These are phyloP conservation scores for Rossbeevera mucosa DNA, from an alignment of 768 basidiomycete species.

Conservation along the genomic window DNA sequence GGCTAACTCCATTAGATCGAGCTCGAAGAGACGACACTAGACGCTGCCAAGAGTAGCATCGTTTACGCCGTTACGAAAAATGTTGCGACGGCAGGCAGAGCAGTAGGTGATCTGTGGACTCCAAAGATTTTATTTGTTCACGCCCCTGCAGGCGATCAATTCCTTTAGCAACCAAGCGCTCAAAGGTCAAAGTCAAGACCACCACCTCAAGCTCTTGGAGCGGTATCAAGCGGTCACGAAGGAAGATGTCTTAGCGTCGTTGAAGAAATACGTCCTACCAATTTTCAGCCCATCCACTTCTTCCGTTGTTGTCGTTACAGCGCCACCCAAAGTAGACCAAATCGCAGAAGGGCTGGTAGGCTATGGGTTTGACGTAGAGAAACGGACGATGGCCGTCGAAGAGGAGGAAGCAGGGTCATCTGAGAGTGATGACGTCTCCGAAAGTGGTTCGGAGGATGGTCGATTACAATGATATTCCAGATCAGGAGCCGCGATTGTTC, in stretches of 20 bases:
- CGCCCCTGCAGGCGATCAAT: conserved; percentile 52
- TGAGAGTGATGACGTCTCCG: conserved; percentile 31
- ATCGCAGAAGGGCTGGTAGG: conserved; percentile 58
- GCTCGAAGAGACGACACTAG: conserved; percentile 74
- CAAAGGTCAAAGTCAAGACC: conserved; percentile 72
- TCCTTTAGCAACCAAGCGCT: conserved; percentile 91
- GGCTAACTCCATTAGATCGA: conserved; percentile 50
- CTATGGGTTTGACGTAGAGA: conserved; percentile 78
- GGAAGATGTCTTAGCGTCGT: conserved; percentile 63
- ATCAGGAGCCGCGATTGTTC: neutral
- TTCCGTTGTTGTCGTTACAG: conserved; percentile 76
- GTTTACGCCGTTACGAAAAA: conserved; percentile 78
- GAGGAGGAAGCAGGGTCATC: conserved; percentile 43
- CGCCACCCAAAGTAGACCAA: conserved; percentile 73
- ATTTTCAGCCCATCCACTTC: conserved; percentile 77
- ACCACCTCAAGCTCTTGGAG: conserved; percentile 72
- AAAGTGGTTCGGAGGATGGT: conserved; percentile 22
- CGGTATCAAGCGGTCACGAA: conserved; percentile 77
- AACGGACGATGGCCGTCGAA: conserved; percentile 60
- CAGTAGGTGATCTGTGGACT: conserved; percentile 48
- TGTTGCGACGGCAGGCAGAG: conserved; percentile 82
- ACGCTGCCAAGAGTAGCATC: conserved; percentile 88
- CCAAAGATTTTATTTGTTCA: conserved; percentile 7
- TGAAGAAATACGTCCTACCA: conserved; percentile 76
- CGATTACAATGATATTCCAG: conserved; percentile 6